Evolutionary conservation across 2,329 filamentous ascomycete species (phyloP).

Genomic region (Cucurbitaria berberidis): DNA sequence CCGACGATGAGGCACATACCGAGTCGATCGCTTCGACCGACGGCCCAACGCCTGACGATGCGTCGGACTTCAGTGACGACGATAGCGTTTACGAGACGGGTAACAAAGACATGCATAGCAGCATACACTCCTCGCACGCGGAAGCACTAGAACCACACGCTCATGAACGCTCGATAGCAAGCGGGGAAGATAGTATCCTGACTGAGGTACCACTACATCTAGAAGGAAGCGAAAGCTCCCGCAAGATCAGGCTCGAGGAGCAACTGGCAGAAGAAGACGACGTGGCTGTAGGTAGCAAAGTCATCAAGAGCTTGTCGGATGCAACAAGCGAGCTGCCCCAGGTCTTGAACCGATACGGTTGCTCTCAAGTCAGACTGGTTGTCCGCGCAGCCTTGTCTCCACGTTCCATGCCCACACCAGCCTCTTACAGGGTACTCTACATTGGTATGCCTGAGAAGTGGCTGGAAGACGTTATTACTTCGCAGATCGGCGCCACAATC

Average conservation of each 20-base stretch:
- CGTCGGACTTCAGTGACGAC: conserved; percentile 40
- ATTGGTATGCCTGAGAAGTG: conserved; percentile 40
- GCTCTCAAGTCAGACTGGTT: conserved; percentile 34
- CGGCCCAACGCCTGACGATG: conserved; percentile 42
- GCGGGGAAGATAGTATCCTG: conserved; percentile 36
- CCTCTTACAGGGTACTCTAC: conserved; percentile 43
- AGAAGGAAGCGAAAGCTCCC: conserved; percentile 26
- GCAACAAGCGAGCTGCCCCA: conserved; percentile 27
- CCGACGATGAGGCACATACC: conserved; percentile 48
- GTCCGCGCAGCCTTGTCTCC: conserved; percentile 37
- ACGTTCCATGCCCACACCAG: conserved; percentile 29
- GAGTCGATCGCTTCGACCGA: conserved; percentile 47
- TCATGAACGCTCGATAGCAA: conserved; percentile 20
- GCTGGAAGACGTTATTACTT: conserved; percentile 38
- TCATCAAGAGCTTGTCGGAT: conserved; percentile 33
- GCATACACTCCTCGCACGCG: conserved; percentile 28
- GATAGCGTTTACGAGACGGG: conserved; percentile 39
- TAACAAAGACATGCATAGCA: conserved; percentile 22
- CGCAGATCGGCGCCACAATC: conserved; percentile 41
- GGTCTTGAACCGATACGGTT: conserved; percentile 35
- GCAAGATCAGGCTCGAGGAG: conserved; percentile 36
- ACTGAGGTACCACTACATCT: conserved; percentile 37
- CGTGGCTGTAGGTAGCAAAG: conserved; percentile 22
- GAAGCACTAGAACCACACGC: conserved; percentile 20
- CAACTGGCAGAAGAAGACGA: conserved; percentile 14